Evolutionary conservation across 352 stramenopile species (phyloP).

Genomic region (Phytophthora fragariae): DNA sequence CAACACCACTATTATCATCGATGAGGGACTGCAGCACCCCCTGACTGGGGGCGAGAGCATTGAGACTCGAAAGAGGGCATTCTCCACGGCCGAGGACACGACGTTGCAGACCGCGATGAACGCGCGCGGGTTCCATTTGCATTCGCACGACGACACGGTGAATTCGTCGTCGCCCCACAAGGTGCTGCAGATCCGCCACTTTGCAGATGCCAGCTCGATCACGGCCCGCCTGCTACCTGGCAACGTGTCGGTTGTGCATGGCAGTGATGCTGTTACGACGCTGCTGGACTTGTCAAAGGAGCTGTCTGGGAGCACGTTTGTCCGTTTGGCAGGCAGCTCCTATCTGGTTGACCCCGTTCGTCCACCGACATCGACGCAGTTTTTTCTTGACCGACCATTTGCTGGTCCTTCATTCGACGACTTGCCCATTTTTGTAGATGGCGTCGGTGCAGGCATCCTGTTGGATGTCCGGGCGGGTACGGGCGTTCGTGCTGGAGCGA

Average conservation of each 20-base stretch:
- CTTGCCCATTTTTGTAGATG: conserved; percentile 60
- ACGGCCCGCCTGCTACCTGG: conserved; percentile 41
- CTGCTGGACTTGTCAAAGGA: conserved; percentile 48
- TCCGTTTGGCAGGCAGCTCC: conserved; percentile 55
- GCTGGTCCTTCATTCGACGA: conserved; percentile 56
- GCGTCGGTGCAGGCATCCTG: conserved; percentile 54
- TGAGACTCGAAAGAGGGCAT: conserved; percentile 51
- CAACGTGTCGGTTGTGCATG: conserved; percentile 57
- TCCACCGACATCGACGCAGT: conserved; percentile 36
- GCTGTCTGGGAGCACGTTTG: conserved; percentile 47
- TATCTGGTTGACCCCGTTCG: conserved; percentile 60
- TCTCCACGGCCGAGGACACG: conserved; percentile 56
- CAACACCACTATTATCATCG: conserved; percentile 47
- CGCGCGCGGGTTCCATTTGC: conserved; percentile 54
- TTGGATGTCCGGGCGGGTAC: conserved; percentile 42
- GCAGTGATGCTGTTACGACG: conserved; percentile 56
- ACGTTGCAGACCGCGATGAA: conserved; percentile 55
- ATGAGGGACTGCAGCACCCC: conserved; percentile 58
- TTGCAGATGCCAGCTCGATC: conserved; percentile 50
- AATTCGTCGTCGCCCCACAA: conserved; percentile 41
- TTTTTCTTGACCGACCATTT: conserved; percentile 61
- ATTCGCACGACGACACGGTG: conserved; percentile 57
- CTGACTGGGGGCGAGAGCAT: conserved; percentile 53
- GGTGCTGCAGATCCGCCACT: conserved; percentile 60
- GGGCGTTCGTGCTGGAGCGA: conserved; percentile 32